Evolutionary conservation across 2,329 filamentous ascomycete genomes (phyloP).

Genomic region (Aureobasidium pullulans): DNA sequence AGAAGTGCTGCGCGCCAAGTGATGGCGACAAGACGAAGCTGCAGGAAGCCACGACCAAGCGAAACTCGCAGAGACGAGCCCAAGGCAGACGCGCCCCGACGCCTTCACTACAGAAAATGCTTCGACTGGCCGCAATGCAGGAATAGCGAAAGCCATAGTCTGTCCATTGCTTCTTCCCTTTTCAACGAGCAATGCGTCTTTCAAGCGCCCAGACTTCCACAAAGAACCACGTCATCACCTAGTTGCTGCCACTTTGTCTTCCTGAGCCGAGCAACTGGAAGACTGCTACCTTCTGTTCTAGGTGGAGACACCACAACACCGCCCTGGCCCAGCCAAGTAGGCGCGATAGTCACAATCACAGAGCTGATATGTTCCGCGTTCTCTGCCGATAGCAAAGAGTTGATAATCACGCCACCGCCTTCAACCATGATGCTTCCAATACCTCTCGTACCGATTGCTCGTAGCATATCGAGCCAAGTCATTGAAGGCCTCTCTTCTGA

Average conservation of each 20-base stretch:
- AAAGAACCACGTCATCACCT: constrained; percentile 76
- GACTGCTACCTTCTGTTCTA: constrained; percentile 39
- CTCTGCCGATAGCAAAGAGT: constrained; percentile 59
- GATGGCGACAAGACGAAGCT: neutral
- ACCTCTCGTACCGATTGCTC: constrained; percentile 49
- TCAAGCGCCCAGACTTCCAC: constrained; percentile 48
- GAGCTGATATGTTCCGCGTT: constrained; percentile 61
- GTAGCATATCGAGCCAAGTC: constrained; percentile 57
- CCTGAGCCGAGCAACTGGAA: constrained; percentile 57
- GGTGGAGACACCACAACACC: constrained; percentile 71
- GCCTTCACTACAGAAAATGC: too few relatives aligned
- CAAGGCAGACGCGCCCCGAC: neutral
- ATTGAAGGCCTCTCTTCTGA: neutral
- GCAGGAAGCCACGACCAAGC: neutral
- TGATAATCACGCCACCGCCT: constrained; percentile 76
- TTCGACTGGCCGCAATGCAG: neutral
- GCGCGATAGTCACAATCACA: constrained; percentile 82
- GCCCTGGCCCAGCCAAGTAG: constrained; percentile 78
- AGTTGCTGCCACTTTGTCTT: constrained; percentile 68
- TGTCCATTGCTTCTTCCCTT: too few relatives aligned
- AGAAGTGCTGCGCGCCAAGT: neutral
- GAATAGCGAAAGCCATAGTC: too few relatives aligned
- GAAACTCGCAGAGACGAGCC: too few relatives aligned
- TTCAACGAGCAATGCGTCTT: neutral
- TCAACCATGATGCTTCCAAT: constrained; percentile 84